Base-by-base conservation (phyloP, 2,329 filamentous ascomycete species). In the Lasiodiplodia gonubiensis region DNA sequence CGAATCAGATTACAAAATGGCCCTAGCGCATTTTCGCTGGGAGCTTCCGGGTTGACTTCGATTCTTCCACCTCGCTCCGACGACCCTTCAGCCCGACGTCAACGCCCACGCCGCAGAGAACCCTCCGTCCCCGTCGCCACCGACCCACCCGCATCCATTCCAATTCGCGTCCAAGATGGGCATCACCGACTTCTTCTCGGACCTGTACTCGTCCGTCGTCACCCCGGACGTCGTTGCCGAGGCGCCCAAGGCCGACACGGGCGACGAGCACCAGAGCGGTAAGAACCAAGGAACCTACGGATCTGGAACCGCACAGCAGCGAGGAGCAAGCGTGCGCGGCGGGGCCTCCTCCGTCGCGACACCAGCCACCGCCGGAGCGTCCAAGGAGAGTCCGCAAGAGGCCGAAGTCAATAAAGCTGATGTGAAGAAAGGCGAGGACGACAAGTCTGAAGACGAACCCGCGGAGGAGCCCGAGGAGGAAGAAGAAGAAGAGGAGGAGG, bases 401-500 rank as follows among this genome's bases (percentile, higher is more conserved):
- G 73, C 68, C 60, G 67, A 68, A 55, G 67, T 64, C 46, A 70
- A 51, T 64, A 68, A 59, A 68, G 68, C 68, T 67, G 75, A 72
- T 66, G 69, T 72, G 33, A 76, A 79, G 66, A 74, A 77, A 61
- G 71, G 76, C 66, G 53, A 55, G 52, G 73, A 78, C 61, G 74
- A 80, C 68, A 82, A 83, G 65, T 81, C 81, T 65, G 83, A 82
- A 33, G 83, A 82, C 49, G 85, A 84, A 25, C 85, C 85, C 30
- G 88, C 86, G 42, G 88, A 87, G 37, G 88, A 86, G 27, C 89
- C 89, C 52, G 90, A 89, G 30, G 90, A 91, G 52, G 89, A 90
- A 39, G 90, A 91, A 42, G 90, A 93, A 23, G 92, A 94, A 7
- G 92, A 94, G 70, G 91, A 94, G 69, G 90, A 93, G 70, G 91